Evolutionary conservation across 768 basidiomycete species (phyloP).

Genomic region (Saitozyma sp.): DNA sequence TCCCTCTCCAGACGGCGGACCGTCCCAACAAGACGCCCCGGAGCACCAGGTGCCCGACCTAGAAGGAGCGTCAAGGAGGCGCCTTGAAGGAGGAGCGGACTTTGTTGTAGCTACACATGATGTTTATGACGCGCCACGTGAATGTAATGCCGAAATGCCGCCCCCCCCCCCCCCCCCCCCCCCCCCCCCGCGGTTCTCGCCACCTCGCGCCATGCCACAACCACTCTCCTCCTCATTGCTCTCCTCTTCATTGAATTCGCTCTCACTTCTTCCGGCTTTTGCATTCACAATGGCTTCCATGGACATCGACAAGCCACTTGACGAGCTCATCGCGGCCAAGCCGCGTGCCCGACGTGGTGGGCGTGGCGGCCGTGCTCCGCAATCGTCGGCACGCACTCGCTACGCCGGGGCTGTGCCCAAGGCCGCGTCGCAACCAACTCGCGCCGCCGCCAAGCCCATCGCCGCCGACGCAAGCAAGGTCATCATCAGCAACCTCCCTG

Average conservation of each 20-base stretch:
- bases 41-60: slow-evolving; percentile 1
- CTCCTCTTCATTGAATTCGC: not conserved
- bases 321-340: slow-evolving; percentile 50
- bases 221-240: not conserved
- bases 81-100: slow-evolving; percentile 11
- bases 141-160: slow-evolving; percentile 17
- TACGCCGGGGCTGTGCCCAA: slow-evolving; percentile 53
- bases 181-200: not conserved
- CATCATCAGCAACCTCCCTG: slow-evolving; percentile 89
- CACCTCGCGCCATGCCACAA: not conserved
- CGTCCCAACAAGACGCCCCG: slow-evolving; percentile 14
- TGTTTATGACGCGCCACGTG: no score
- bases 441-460: slow-evolving; percentile 20
- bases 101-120: no score
- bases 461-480: slow-evolving; percentile 72
- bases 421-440: slow-evolving; percentile 15
- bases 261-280: not conserved
- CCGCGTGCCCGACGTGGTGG: slow-evolving; percentile 34
- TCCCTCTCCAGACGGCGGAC: slow-evolving; percentile 19
- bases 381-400: slow-evolving; percentile 47
- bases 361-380: slow-evolving; percentile 39
- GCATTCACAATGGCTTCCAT: slow-evolving; percentile 21
- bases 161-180: not conserved
- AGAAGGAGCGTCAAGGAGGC: slow-evolving; percentile 20
- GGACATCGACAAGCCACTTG: slow-evolving; percentile 52